Percentiles rank a stretch among this genome's conserved stretches.
phyloP scores from a whole-genome alignment of 139 green algal genomes.

The Trebouxia sp. region DNA sequence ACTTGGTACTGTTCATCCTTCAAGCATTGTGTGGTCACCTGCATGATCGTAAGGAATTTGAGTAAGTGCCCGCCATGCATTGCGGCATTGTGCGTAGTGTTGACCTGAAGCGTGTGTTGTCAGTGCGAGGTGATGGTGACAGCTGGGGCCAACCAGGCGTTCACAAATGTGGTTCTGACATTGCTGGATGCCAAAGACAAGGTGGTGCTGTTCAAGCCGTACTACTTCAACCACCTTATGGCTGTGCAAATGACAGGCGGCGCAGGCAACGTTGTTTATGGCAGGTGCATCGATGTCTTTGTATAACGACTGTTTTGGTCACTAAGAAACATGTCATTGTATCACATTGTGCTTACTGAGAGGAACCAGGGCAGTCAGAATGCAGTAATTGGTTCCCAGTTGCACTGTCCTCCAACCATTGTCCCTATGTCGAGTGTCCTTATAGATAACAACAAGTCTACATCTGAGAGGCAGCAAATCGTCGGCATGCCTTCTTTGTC shows the following conservation, averaged over 20 bases:
- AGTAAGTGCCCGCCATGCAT: background rate
- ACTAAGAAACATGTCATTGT: no score
- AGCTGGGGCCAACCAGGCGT: constrained; percentile 89
- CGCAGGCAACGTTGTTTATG: constrained; percentile 48
- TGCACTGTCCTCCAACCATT: no score
- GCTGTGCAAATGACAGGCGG: constrained; percentile 72
- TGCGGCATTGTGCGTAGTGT: background rate
- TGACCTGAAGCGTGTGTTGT: background rate
- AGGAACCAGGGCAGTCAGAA: no score
- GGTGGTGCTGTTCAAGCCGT: constrained; percentile 88
- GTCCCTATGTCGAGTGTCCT: no score
- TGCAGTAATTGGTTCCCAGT: no score
- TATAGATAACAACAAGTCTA: no score
- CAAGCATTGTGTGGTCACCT: background rate
- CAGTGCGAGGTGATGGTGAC: constrained; percentile 92
- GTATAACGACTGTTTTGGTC: no score
- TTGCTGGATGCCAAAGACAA: constrained; percentile 70
- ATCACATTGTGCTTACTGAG: no score
- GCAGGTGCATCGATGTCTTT: background rate
- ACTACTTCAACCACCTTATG: constrained; percentile 98
- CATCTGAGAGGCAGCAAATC: no score
- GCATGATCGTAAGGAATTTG: background rate
- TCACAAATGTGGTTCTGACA: constrained; percentile 84
- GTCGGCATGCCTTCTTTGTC: no score
- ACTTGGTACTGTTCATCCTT: background rate